phyloP scores from a whole-genome alignment of 495 filamentous ascomycete genomes.

The Platismatia glauca region DNA sequence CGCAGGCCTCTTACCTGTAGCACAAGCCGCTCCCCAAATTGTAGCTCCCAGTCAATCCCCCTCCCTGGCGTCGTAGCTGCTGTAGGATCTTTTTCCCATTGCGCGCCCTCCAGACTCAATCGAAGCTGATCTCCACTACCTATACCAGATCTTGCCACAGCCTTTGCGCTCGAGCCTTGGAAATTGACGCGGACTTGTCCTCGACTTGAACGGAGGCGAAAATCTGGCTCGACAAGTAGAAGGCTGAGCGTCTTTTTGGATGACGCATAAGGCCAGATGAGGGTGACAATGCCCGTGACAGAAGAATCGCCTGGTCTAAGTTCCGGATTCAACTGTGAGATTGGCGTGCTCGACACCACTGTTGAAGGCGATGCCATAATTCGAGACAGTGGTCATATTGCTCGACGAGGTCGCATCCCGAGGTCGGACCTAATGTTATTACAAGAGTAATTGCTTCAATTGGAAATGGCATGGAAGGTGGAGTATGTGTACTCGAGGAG shows the following conservation, averaged over 20 bases:
- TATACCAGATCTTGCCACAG: conserved; percentile 54
- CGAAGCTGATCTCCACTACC: conserved; percentile 69
- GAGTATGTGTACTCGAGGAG: not conserved
- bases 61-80: conserved; percentile 51
- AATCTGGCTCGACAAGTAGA: conserved; percentile 76
- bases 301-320: conserved; percentile 30
- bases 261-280: conserved; percentile 87
- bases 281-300: conserved; percentile 63
- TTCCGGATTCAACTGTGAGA: conserved; percentile 59
- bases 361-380: conserved; percentile 5
- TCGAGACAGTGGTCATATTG: conserved; percentile 1
- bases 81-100: conserved; percentile 44
- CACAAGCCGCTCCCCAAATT: conserved; percentile 46
- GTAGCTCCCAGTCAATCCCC: conserved; percentile 66
- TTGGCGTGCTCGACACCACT: conserved; percentile 38
- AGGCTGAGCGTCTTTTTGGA: conserved; percentile 63
- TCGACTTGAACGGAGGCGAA: conserved; percentile 64
- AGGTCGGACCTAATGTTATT: not conserved
- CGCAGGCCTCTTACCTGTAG: conserved; percentile 44
- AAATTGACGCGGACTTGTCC: conserved; percentile 83
- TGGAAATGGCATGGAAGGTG: not conserved
- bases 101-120: conserved; percentile 57
- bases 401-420: not conserved
- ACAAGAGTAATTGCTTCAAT: not conserved
- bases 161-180: conserved; percentile 58